Conservation (phyloP, 495 filamentous ascomycete genomes). For the Podospora comata region DNA sequence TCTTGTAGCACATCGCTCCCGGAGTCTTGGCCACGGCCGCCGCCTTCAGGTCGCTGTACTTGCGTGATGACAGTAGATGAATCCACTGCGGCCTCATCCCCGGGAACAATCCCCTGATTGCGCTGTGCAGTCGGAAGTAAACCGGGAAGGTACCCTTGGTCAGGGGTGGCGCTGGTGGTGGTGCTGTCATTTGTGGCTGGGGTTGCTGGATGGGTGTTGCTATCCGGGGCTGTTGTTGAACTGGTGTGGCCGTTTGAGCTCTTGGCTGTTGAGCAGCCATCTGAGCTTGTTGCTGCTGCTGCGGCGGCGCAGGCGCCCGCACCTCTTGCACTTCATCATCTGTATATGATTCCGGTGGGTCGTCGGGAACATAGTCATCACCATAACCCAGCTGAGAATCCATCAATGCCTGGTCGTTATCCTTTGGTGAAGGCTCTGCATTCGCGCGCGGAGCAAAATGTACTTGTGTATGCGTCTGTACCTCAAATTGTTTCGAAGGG, state of each 20-base stretch:
- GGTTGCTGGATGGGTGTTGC: neutral
- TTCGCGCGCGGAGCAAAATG: conserved; percentile 19
- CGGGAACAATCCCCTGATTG: conserved; percentile 44
- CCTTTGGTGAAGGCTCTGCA: neutral
- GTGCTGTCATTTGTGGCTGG: neutral
- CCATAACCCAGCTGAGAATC: conserved; percentile 15
- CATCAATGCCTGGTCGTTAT: conserved; percentile 15
- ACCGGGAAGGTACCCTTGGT: conserved; percentile 40
- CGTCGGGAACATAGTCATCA: neutral
- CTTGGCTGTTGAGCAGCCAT: neutral
- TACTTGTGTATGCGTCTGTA: conserved; percentile 16
- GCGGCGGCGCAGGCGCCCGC: conserved; percentile 7
- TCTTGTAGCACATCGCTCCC: conserved; percentile 50
- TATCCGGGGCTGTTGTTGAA: neutral
- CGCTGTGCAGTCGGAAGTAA: conserved; percentile 62
- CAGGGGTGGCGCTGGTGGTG: conserved; percentile 21
- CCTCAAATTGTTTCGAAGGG: conserved; percentile 5
- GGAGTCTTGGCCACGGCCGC: conserved; percentile 56
- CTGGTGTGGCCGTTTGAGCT: neutral
- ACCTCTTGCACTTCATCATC: conserved; percentile 14
- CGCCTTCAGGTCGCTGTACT: conserved; percentile 54
- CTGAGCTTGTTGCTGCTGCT: neutral
- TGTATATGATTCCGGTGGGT: conserved; percentile 11
- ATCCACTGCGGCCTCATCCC: conserved; percentile 55
- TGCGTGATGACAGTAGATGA: conserved; percentile 52